Evolutionary conservation across 306 rosid species (phyloP), one percentile per base, ranked within the genome.

Genomic region (Pyrus bretschneideri): DNA sequence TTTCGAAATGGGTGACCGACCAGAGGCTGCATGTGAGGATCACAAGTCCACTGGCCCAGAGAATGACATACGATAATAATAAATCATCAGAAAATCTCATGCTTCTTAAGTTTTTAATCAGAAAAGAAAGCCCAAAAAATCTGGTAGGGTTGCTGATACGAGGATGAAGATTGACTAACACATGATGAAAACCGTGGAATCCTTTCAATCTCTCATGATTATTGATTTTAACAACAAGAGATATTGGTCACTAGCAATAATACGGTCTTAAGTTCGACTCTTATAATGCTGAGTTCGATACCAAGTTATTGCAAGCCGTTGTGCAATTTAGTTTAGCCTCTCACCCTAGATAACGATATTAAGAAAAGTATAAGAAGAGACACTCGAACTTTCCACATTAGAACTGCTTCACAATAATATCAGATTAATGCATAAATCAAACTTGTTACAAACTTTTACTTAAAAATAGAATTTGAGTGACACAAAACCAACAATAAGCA

Each of bases 81-180:
- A 69, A 40, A 54, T 55, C 61, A 21, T 21, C 61, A 55, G 6
- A 17, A 15, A 52, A 52, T 52, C 9, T 52, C 19, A 18, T 18
- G 84, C 82, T 63, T 72, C 35, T 80, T 81, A 61, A 65, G 22
- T 79, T 80, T 76, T 71, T 58, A 72, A 78, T 65, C 44, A 64
- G 17, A 65, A 68, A 76, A 78, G 46, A 69, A 61, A 91, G 89
- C 94, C 91, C 94, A 78, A 79, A 46, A 82, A 70, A 86, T 88
- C 91, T 85, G 97, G 85, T 65, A 71, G 72, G 76, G 33, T 14
- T 35, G 55, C 52, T 72, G 76, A 72, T 58, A 38, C 30, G 23
- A 5, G 8, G 35, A 11, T 3, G 9, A 17, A 71, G 9, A 54
- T 51, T 51, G 51, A 46, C 52, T 13, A 46, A 38, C 67, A 38